Evolutionary conservation across 306 rosid species (phyloP), one percentile per base, ranked within the genome.

Genomic region (Lathyrus sativus): DNA sequence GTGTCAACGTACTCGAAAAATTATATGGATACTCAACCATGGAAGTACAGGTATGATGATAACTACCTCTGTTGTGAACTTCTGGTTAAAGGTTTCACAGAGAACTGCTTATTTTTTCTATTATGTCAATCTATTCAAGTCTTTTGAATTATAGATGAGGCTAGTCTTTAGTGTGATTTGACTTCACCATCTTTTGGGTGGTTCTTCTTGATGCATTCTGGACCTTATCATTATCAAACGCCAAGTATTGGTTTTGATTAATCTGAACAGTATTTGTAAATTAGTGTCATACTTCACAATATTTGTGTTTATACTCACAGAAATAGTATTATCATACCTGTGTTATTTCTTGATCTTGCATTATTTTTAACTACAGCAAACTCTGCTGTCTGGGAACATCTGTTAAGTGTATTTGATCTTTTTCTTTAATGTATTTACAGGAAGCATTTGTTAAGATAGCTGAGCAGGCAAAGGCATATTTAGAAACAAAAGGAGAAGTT

Each of bases 371-470:
- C 24, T 67, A 15, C 26, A 26, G 46, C 29, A 51, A 48, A 59
- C 54, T 56, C 49, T 70, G 48, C 33, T 56, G 28, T 22, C 67
- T 55, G 54, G 60, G 62, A 65, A 71, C 60, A 38, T 4, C 3
- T 69, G 45, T 65, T 51, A 38, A 22, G 9, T 37, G 72, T 28
- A 73, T 81, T 74, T 83, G 54, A 82, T 71, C 55, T 55, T 72
- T 76, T 60, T 78, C 43, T 80, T 10, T 63, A 62, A 68, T 68
- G 78, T 78, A 74, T 55, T 81, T 85, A 69, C 84, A 95, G 99
- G 99, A 95, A 80, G 99, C 99, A 58, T 95, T 95, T 77, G 90
- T 89, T 69, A 95, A 95, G 91, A 95, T 95, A 72, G 82, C 91
- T 68, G 99, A 95, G 82, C 99, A 95, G 75, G 97, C 95, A 12